These are phyloP conservation scores for Maudiozyma serrabonitensis DNA, from an alignment of 805 yeast species.

Conservation along the genomic window DNA sequence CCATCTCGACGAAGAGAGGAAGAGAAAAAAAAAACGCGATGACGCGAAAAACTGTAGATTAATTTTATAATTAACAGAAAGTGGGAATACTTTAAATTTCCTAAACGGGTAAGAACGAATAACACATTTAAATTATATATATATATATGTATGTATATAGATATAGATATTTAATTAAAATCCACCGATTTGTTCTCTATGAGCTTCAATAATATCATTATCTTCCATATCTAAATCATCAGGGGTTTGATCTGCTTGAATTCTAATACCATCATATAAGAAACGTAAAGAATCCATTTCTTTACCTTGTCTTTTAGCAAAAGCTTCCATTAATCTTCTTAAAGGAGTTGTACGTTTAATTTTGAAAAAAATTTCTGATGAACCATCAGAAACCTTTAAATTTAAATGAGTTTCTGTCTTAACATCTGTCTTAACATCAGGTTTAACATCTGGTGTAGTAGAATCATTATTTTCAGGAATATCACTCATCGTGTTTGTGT, in stretches of 20 bases:
- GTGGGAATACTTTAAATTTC: not conserved
- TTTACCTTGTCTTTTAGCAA: constrained; percentile 96
- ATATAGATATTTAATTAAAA: too few species aligned
- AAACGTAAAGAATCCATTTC: constrained; percentile 74
- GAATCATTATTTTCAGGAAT: not conserved
- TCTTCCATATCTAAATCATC: constrained; percentile 89
- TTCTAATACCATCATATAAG: constrained; percentile 86
- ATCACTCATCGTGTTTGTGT: not conserved
- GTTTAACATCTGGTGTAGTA: constrained; percentile 27
- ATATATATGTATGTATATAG: not conserved
- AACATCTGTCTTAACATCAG: constrained; percentile 39
- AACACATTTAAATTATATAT: not conserved
- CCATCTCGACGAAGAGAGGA: not conserved
- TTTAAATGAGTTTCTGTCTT: constrained; percentile 78
- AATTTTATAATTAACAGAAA: too few species aligned
- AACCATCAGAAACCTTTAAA: constrained; percentile 88
- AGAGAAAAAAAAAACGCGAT: not conserved
- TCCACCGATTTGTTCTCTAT: constrained; percentile 84
- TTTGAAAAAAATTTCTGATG: constrained; percentile 90
- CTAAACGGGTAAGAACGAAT: not conserved
- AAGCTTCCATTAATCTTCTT: constrained; percentile 93
- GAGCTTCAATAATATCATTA: constrained; percentile 94
- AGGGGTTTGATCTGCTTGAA: constrained; percentile 83
- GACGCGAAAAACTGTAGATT: not conserved
- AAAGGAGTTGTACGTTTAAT: constrained; percentile 87